Conservation (phyloP, 441 rosid genomes). For the Erodium trifolium region DNA sequence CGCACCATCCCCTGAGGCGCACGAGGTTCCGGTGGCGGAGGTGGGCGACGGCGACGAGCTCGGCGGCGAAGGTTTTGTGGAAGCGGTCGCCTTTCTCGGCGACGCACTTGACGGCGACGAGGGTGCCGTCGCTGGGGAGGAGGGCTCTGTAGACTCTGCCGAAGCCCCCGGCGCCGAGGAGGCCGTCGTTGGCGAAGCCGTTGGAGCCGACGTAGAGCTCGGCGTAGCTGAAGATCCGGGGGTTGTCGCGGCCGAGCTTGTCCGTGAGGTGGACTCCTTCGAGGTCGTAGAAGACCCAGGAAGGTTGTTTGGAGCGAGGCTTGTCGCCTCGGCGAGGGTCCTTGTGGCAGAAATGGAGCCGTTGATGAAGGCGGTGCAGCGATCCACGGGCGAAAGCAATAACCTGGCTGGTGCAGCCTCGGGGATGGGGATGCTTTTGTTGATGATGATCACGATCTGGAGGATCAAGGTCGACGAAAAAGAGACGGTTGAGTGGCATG, state of each 20-base stretch:
- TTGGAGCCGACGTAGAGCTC: slow-evolving; percentile 88
- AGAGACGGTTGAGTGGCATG: background rate
- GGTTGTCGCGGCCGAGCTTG: slow-evolving; percentile 64
- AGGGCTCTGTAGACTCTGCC: slow-evolving; percentile 70
- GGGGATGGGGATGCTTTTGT: too few species aligned
- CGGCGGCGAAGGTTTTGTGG: slow-evolving; percentile 86
- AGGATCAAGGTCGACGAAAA: background rate
- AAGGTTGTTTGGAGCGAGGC: slow-evolving; percentile 10
- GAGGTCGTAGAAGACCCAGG: slow-evolving; percentile 45
- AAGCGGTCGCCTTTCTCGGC: slow-evolving; percentile 88
- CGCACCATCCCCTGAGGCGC: slow-evolving; percentile 80
- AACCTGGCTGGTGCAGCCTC: slow-evolving; percentile 40
- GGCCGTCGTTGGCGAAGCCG: slow-evolving; percentile 52
- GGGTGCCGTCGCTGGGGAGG: slow-evolving; percentile 78
- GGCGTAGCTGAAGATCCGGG: slow-evolving; percentile 76
- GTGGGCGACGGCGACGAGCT: slow-evolving; percentile 82
- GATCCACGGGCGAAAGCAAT: slow-evolving; percentile 31
- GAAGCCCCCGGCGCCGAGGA: slow-evolving; percentile 91
- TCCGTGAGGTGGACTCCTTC: slow-evolving; percentile 69
- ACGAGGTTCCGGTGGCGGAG: slow-evolving; percentile 90
- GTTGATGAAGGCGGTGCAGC: slow-evolving; percentile 32
- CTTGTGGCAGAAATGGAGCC: slow-evolving; percentile 24
- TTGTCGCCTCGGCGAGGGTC: background rate
- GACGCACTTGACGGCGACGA: slow-evolving; percentile 81
- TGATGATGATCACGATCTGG: background rate